Base-by-base conservation (phyloP, 345 rosid species). In the Carallia pectinifolia region DNA sequence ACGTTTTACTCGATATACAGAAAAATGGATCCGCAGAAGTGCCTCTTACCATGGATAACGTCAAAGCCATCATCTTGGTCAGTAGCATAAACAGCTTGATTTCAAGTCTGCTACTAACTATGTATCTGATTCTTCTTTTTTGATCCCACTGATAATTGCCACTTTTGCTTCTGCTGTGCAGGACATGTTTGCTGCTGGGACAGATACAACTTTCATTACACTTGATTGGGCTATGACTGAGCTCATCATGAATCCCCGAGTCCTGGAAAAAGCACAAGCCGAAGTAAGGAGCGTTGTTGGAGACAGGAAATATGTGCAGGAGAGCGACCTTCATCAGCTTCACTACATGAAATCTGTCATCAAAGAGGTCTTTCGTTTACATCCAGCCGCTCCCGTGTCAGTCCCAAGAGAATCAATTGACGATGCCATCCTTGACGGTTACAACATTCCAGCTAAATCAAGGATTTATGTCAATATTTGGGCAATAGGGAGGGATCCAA, bases 191-290 rank as follows among this genome's bases (percentile, higher is more conserved):
- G 76, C 71, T 23, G 76, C 67, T 15, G 76, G 76, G 61, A 73
- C 76, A 16, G 76, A 66, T 66, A 66, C 76, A 37, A 73, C 67
- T 18, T 73, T 60, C 55, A 73, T 66, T 50, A 73, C 62, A 5
- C 76, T 73, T 37, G 76, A 73, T n/a, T 73, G 76, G 76, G 65
- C 76, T 23, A 73, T 73, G 71, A 66, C 76, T 36, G 76, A 73
- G 62, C 66, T 73, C 19, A 60, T 60, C 31, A 73, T 73, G 76
- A 73, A 60, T 59, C 76, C 71, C 13, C 8, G 23, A 60, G 27
- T 52, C 61, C 66, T 73, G 76, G 62, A 66, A 37, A 73, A 66
- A 66, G 76, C 66, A 61, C 76, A 73, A 66, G 76, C 71, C 18
- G 76, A 73, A 64, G 64, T 73, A 15, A 44, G 50, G 5, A 44